Base-by-base conservation (phyloP, 1,139 yeast genomes). In the Debaryomyces fabryi region DNA sequence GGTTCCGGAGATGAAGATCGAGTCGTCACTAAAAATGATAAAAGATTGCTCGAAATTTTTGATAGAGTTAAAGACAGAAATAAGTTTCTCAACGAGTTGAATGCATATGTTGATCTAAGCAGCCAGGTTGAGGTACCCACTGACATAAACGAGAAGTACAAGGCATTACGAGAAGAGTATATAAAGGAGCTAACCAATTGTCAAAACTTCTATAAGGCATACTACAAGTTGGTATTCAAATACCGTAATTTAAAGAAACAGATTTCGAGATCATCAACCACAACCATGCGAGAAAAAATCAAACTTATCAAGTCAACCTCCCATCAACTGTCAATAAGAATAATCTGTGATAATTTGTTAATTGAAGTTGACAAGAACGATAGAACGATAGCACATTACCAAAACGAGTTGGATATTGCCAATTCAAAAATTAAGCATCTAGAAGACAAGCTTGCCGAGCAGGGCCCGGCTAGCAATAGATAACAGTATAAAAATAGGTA, bases 201-300 rank as follows among this genome's bases (percentile, higher is more conserved):
- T 15, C 69, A 65, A 51, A 53, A 50, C 12, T 63, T 73, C 42
- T 71, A 71, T 52, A 58, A 67, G 43, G 69, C 70, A 13, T 79
- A 76, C 55, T 69, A 74, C 52, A 63, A 66, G 46, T 64, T 79
- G 27, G 71, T 73, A 29, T 57, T 67, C 42, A 76, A 75, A 55
- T 78, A 79, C 56, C 65, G 71, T 37, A 65, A 64, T 13, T 58
- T 77, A 50, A 75, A 73, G 49, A 52, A 53, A 39, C 54, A 58
- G 25, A 41, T 46, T 4, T 42, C 37, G 8, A 36, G 42, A 5
- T 39, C 52, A 27, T 42, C 53, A 9, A 44, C 48, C 12, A 42
- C 51, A 21, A 45, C 57, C 3, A 40, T 63, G 8, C 55, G 52
- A 37, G 68, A 64, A 37, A 67, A 62, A 41, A 49, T 68, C 7